Percentiles rank a stretch among this genome's conserved stretches.
Conservation (phyloP, 352 stramenopile species). For the Pythium rhizo-oryzae region DNA sequence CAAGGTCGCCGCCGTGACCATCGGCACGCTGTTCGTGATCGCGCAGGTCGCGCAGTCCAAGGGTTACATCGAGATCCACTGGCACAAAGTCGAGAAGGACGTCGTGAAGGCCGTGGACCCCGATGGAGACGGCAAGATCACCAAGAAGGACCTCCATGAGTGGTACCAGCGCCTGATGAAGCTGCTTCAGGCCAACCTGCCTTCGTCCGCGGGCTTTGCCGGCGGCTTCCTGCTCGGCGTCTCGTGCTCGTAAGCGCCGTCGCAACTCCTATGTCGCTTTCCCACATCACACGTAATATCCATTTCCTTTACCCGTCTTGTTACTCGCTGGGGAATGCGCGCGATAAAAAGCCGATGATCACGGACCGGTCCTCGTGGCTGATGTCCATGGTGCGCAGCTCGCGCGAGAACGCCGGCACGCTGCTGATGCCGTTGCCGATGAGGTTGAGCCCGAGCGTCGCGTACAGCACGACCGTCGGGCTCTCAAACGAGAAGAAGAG, state of each 20-base stretch:
- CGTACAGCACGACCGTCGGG: slow-evolving; percentile 77
- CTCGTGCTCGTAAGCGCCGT: slow-evolving; percentile 46
- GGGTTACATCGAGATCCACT: slow-evolving; percentile 91
- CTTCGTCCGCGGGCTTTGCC: slow-evolving; percentile 81
- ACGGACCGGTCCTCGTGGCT: slow-evolving; percentile 73
- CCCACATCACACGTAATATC: slow-evolving; percentile 5
- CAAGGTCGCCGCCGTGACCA: slow-evolving; percentile 71
- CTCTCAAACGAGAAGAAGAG: slow-evolving; percentile 77
- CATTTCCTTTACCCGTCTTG: neutral
- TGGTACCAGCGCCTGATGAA: slow-evolving; percentile 71
- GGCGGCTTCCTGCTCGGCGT: slow-evolving; percentile 76
- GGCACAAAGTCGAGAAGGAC: slow-evolving; percentile 89
- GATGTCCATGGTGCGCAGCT: slow-evolving; percentile 79
- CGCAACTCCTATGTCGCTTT: too few species aligned
- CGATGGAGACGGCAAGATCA: slow-evolving; percentile 86
- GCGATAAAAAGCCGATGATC: slow-evolving; percentile 75
- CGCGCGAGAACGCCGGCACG: slow-evolving; percentile 77
- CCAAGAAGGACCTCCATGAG: slow-evolving; percentile 77
- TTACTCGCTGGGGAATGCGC: slow-evolving; percentile 72
- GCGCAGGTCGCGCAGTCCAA: slow-evolving; percentile 78
- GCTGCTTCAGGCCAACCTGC: slow-evolving; percentile 82
- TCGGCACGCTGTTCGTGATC: slow-evolving; percentile 81
- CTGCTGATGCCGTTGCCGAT: slow-evolving; percentile 86
- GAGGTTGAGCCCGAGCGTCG: slow-evolving; percentile 81
- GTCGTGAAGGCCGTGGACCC: slow-evolving; percentile 81